Base-by-base conservation (phyloP, 2,329 filamentous ascomycete species). In the Phyllosticta citribraziliensis region DNA sequence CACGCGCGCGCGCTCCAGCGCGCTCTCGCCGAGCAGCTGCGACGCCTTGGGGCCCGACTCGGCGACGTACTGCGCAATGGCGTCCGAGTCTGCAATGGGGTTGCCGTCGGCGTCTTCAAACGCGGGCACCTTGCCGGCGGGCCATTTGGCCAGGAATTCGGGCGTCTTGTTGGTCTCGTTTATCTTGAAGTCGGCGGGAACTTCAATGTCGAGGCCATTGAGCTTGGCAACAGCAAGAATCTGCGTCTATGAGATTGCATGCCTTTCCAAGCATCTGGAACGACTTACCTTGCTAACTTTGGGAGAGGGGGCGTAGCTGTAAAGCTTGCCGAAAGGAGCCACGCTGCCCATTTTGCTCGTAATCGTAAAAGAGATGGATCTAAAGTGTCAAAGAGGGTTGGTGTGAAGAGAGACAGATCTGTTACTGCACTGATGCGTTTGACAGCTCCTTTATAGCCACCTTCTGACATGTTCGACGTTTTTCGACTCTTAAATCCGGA, bases 61-160 rank as follows among this genome's bases (percentile, higher is more conserved):
- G 53, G 79, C 78, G 51, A 81, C 62, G 68, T 78, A 80, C 52
- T 69, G 69, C n/a, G 72, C 70, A 66, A 82, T 82, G 57, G 80
- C 80, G 40, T 73, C 72, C 40, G 74, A 73, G 64, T 82, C 80
- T 62, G 74, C 66, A 27, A 82, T 57, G 65, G 64, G 69, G 67
- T 80, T 75, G 54, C 79, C 79, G 65, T 81, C 78, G 20, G 77
- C 70, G 35, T 72, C 72, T 66, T 79, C 77, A 58, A 82, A 76
- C 52, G 74, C 74, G 10, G 80, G 80, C 9, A 82, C 76, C 67
- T 81, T 82, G 66, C 79, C 80, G 50, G 79, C 67, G 11, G 80
- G 78, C 70, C 81, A 82, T 65, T 82, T 81, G 69, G 75, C 63
- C 14, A 78, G 68, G 71, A 76, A 82, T 3, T 78, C 77, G 3